Base-by-base conservation (phyloP, 2,329 filamentous ascomycete species). In the Trichoderma brevicompactum region DNA sequence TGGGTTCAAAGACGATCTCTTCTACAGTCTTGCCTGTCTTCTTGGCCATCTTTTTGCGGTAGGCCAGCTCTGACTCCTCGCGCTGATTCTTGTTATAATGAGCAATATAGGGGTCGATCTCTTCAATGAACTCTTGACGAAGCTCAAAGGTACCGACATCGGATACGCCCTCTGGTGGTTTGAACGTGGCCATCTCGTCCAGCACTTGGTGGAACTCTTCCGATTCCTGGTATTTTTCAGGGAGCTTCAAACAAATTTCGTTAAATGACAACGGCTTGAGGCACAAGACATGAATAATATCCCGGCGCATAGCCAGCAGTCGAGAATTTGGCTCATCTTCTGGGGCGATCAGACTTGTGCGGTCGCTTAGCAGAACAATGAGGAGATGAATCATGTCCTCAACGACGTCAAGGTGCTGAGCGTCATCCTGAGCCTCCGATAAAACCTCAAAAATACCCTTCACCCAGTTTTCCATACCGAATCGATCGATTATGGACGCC, bases 71-170 rank as follows among this genome's bases (percentile, higher is more conserved):
- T 0, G 94, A 92, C 76, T 99, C 95, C 74, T 99, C 95, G 58
- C 95, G 87, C 76, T 98, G 94, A 72, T 99, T 99, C 74, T 97
- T 96, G 73, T 89, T 96, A 77, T 97, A 99, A 74, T 98, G 93
- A 7, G 94, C 91, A 73, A 94, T 95, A 75, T 97, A 99, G 0
- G 96, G 95, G 75, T 99, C 96, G 58, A 99, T 88, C 53, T 96
- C 86, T 70, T 94, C 91, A 44, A 97, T 85, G 71, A 89, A 95
- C 67, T 96, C 87, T 5, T 91, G 87, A 74, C 94, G 95, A 59
- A 99, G 81, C 76, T 97, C 93, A 72, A 99, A 99, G 0, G 92
- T 96, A 65, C 96, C 95, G 15, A 94, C 91, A 74, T 99, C 95
- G 5, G 91, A 92, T 38, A 98, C 79, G 5, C 94, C 95, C 77